These are phyloP conservation scores for Globisporangium middletonii DNA, from an alignment of 352 stramenopile genomes.

Conservation along the genomic window DNA sequence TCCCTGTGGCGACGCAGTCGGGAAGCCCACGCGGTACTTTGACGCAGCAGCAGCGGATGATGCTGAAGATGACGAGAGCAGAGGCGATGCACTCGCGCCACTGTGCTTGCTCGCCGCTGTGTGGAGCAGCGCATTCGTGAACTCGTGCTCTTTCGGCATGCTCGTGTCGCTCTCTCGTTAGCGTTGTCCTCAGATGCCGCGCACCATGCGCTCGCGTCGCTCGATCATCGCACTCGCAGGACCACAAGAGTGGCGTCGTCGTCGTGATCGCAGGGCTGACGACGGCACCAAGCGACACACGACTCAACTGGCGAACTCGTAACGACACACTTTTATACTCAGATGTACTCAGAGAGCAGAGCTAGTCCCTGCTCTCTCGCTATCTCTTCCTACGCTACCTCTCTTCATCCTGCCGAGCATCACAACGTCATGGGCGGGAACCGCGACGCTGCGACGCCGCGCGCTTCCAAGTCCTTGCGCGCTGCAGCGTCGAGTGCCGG, in stretches of 20 bases:
- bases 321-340: not conserved
- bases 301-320: no score
- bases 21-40: constrained; percentile 6
- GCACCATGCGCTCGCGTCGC: not conserved
- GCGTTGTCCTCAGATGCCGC: not conserved
- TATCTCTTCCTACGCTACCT: no score
- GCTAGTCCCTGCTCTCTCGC: not conserved
- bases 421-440: constrained; percentile 18
- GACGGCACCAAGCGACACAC: no score
- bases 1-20: not conserved
- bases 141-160: constrained; percentile 10
- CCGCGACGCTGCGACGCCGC: constrained; percentile 22
- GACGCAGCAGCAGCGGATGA: not conserved
- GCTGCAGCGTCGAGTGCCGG: constrained; percentile 16
- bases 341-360: not conserved
- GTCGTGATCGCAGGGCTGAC: no score
- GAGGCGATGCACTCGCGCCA: not conserved
- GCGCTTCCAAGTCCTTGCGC: constrained; percentile 14
- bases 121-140: constrained; percentile 3
- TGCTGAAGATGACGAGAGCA: not conserved
- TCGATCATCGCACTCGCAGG: no score
- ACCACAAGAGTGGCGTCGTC: no score
- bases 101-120: not conserved
- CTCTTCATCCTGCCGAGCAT: no score
- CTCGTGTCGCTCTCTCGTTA: not conserved